Evolutionary conservation across 345 rosid species (phyloP), one percentile per base, ranked within the genome.

Genomic region (Acer yangbiense): DNA sequence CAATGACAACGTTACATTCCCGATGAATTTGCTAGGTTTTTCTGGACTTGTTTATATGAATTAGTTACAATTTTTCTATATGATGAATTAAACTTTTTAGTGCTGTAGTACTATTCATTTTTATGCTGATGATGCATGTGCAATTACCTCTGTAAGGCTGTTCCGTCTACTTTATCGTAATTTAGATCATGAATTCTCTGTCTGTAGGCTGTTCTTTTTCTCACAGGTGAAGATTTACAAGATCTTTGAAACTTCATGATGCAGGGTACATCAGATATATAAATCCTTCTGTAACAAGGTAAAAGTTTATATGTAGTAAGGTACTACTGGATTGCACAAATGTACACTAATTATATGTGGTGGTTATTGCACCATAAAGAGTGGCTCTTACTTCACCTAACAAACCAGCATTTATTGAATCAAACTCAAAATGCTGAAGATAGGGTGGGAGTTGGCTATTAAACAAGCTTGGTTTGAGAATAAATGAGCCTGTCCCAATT

Each of bases 111-210:
- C 1, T 35, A 35, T 35, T 35, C 39, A 35, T 35, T 35, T 35
- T 35, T 35, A 35, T 35, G 39, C 39, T 35, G 39, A 35, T 35
- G 39, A 35, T 35, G 39, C 4, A 35, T 35, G 6, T 35, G 98
- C 95, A 91, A 90, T 79, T 76, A 87, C 70, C 80, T 50, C 55
- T 50, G 55, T 6, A 14, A 50, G 55, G 17, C 55, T 50, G 55
- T 50, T 50, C 55, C 18, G 6, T 50, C 17, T 54, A 54, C 20
- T 54, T 54, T 54, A 54, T 54, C 17, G n/a, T 16, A 54, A 54
- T 54, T 54, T 16, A 54, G 58, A 54, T 54, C n/a, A 14, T n/a
- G 55, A 50, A 35, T 35, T 50, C 16, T 48, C 18, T 13, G 17
- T 13, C 55, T 14, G 17, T 50, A 50, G 55, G 55, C 17, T 50